Conservation (phyloP, 2,329 filamentous ascomycete species). For the Pochonia chlamydosporia region DNA sequence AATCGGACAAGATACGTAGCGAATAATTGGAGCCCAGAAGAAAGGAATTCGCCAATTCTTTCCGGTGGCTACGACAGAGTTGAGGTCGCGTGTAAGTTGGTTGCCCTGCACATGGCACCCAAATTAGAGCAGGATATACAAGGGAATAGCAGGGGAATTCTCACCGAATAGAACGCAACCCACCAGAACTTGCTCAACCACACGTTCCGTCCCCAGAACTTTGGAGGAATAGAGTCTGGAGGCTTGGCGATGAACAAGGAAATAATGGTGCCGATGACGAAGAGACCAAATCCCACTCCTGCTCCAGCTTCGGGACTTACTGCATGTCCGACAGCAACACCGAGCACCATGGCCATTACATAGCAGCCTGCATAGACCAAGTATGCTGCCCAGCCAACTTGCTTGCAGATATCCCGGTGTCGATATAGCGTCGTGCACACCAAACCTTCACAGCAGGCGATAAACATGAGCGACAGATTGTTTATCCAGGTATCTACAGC, state of each 20-base stretch:
- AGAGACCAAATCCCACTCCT: slow-evolving; percentile 43
- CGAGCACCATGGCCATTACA: slow-evolving; percentile 40
- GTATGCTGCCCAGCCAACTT: slow-evolving; percentile 34
- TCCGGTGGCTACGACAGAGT: slow-evolving; percentile 37
- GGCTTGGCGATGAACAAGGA: slow-evolving; percentile 31
- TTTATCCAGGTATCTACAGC: slow-evolving; percentile 49
- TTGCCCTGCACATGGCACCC: slow-evolving; percentile 41
- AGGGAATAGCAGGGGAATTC: slow-evolving; percentile 8
- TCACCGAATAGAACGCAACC: slow-evolving; percentile 43
- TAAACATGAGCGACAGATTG: slow-evolving; percentile 44
- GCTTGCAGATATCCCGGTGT: slow-evolving; percentile 36
- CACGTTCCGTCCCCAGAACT: slow-evolving; percentile 34
- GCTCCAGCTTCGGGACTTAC: slow-evolving; percentile 35
- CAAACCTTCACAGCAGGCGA: slow-evolving; percentile 44
- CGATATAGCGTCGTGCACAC: slow-evolving; percentile 45
- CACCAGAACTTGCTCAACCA: slow-evolving; percentile 40
- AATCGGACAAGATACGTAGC: slow-evolving; percentile 38
- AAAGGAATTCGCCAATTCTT: slow-evolving; percentile 46
- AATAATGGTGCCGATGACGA: slow-evolving; percentile 28
- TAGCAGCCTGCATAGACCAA: slow-evolving; percentile 41
- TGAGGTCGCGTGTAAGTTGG: slow-evolving; percentile 46
- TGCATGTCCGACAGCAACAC: slow-evolving; percentile 40
- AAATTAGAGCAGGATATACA: slow-evolving; percentile 10
- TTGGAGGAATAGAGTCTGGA: slow-evolving; percentile 30
- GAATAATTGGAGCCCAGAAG: slow-evolving; percentile 30